A percentile compares a stretch with the other conserved stretches of the same genome.
Conservation (phyloP, 768 basidiomycete genomes). For the Gautieria morchelliformis region DNA sequence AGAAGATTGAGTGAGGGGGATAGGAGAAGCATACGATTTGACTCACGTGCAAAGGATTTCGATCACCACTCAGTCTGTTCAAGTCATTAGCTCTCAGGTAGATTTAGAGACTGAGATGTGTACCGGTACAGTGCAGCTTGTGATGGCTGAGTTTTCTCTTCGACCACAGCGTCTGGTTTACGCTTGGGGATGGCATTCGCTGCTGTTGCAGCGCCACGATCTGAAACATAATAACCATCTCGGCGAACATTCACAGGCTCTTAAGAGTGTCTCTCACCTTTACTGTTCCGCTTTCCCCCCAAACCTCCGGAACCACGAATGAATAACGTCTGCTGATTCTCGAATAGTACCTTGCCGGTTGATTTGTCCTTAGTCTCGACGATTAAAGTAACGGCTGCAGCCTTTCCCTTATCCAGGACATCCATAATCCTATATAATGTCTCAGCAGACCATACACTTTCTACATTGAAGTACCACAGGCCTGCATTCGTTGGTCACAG, state of each 20-base stretch:
- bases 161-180: constrained; percentile 72
- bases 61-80: constrained; percentile 77
- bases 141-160: constrained; percentile 73
- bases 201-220: constrained; percentile 84
- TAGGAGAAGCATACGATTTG: not conserved
- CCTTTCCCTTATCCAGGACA: constrained; percentile 87
- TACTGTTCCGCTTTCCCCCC: constrained; percentile 79
- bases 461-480: constrained; percentile 20
- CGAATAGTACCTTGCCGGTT: constrained; percentile 75
- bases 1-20: not conserved
- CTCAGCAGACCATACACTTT: not conserved
- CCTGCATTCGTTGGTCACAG: constrained; percentile 68
- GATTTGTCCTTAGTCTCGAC: constrained; percentile 73
- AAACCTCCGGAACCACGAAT: constrained; percentile 95
- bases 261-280: constrained; percentile 39
- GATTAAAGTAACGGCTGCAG: constrained; percentile 75
- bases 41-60: constrained; percentile 81
- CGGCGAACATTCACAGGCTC: not conserved
- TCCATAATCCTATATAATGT: constrained; percentile 48
- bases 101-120: constrained; percentile 9
- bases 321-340: constrained; percentile 87
- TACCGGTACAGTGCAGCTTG: constrained; percentile 93
- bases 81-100: not conserved
- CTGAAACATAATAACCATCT: constrained; percentile 28
- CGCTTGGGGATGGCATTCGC: constrained; percentile 74